Conservation (phyloP, 2,329 filamentous ascomycete species). For the Xylariaceae sp. region DNA sequence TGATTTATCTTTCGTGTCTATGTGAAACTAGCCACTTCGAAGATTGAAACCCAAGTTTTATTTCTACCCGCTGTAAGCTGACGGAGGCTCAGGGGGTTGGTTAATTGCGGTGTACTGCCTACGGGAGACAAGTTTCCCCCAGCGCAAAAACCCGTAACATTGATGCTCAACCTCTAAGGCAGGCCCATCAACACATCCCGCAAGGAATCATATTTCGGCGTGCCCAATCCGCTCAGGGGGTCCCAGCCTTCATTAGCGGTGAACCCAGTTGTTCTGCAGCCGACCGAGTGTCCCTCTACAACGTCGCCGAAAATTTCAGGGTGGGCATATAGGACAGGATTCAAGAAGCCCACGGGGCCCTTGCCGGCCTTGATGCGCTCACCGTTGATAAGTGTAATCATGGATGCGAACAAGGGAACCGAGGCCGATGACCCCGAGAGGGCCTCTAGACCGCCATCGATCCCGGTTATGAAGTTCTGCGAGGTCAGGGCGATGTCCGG, state of each 20-base stretch:
- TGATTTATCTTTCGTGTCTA: too few species aligned
- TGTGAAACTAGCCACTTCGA: too few species aligned
- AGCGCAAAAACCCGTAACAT: too few species aligned
- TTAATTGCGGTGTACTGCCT: too few species aligned
- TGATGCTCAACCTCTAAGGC: background rate
- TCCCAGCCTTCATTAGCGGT: constrained; percentile 39
- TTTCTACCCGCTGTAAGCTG: too few species aligned
- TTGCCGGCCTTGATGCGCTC: constrained; percentile 44
- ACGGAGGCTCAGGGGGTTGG: constrained; percentile 23
- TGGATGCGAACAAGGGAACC: constrained; percentile 51
- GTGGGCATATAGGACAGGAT: constrained; percentile 46
- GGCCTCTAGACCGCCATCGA: constrained; percentile 26
- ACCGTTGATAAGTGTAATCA: constrained; percentile 47
- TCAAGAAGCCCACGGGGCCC: constrained; percentile 46
- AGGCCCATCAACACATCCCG: background rate
- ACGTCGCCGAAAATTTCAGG: constrained; percentile 38
- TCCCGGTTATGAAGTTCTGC: constrained; percentile 17
- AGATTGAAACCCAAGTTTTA: too few species aligned
- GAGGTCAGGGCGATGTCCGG: constrained; percentile 41
- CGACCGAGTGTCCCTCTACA: constrained; percentile 35
- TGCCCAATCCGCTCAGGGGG: constrained; percentile 36
- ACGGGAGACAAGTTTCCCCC: too few species aligned
- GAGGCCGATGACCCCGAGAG: constrained; percentile 50
- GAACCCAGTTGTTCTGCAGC: constrained; percentile 40
- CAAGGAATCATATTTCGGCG: constrained; percentile 19